A percentile compares a stretch with the other conserved stretches of the same genome.
These are phyloP conservation scores for Homolaphlyctis polyrhiza DNA, from an alignment of 371 early-diverging fungal species.

Conservation along the genomic window DNA sequence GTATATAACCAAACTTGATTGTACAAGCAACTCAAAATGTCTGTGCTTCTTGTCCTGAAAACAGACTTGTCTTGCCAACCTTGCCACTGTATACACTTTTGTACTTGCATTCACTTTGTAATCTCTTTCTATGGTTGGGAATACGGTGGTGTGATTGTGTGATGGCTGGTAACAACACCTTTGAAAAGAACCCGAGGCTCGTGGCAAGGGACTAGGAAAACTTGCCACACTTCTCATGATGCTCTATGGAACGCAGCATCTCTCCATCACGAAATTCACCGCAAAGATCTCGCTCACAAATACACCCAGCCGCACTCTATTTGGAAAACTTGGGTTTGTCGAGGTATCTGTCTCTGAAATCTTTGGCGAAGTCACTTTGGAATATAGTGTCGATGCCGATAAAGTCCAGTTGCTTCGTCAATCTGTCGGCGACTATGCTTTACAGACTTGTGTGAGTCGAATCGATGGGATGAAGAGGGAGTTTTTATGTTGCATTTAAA, in stretches of 20 bases:
- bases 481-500: no score
- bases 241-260: slow-evolving; percentile 61
- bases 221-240: slow-evolving; percentile 78
- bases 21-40: not conserved
- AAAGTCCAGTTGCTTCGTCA: no score
- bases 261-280: slow-evolving; percentile 60
- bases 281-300: slow-evolving; percentile 78
- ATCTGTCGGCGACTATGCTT: no score
- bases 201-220: slow-evolving; percentile 65
- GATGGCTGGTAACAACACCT: no score
- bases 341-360: slow-evolving; percentile 58
- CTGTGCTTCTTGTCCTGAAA: not conserved
- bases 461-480: not conserved
- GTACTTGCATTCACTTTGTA: no score
- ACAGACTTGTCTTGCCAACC: no score
- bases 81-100: no score
- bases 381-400: not conserved
- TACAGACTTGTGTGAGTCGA: not conserved
- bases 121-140: not conserved
- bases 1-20: slow-evolving; percentile 29
- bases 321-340: slow-evolving; percentile 63
- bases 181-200: slow-evolving; percentile 46
- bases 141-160: no score
- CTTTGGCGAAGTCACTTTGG: slow-evolving; percentile 75
- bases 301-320: slow-evolving; percentile 63